Evolutionary conservation across 805 yeast species (phyloP), one percentile per base, ranked within the genome.

Genomic region (Saccharomycopsis amapae): DNA sequence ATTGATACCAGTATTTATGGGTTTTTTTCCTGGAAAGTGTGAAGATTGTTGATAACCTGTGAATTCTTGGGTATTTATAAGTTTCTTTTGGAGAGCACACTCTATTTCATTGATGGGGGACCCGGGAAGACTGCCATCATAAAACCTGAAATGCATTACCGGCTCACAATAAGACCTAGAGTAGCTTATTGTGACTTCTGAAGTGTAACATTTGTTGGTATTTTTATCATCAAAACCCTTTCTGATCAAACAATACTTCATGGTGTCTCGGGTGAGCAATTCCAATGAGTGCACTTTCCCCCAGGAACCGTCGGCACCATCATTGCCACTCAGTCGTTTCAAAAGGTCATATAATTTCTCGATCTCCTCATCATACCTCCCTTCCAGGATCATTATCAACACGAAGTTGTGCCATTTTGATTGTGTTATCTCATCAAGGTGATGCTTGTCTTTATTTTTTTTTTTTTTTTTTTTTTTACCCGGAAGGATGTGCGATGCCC

Each of bases 101-200:
- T 7, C 12, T 26, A 26, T 26, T 26, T n/a, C n/a, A 26, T 26
- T 26, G 12, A 26, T 26, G 12, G 12, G 10, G 12, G 12, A 26
- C 30, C 12, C 10, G 30, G 7, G 10, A 26, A 9, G 10, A 12
- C 12, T 12, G 12, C 30, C 12, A 12, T 26, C 30, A 26, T 26
- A 26, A 26, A 20, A 34, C 3, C 39, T 18, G 12, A 41, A 15
- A 32, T 41, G 22, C 18, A 41, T 5, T 12, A 41, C 44, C 6
- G 44, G 44, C 38, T 41, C 44, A 12, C 24, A 26, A 23, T 41
- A 41, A 18, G 44, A 41, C 10, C 12, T 7, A 26, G 12, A 12
- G 30, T 26, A 26, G 12, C 30, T 26, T 26, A 26, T 26, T 9
- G 30, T 26, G 12, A 12, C 30, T 26, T 26, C 10, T 12, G 12